Evolutionary conservation across 108 stramenopile genomes (phyloP).

Genomic region (Pseudonitzschia delicatissima): DNA sequence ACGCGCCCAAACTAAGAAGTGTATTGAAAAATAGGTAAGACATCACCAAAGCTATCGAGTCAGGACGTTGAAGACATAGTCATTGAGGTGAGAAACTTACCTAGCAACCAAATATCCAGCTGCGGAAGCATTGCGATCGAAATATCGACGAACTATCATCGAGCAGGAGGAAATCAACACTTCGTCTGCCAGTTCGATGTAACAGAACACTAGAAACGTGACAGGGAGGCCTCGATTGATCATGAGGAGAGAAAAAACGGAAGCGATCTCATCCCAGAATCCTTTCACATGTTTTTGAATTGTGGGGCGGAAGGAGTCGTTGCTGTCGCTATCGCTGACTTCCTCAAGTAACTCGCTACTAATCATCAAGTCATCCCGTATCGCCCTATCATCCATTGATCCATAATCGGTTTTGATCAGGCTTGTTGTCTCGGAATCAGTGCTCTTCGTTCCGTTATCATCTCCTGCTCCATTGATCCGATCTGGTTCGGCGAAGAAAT

Average conservation of each 20-base stretch:
- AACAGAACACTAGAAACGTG: slow-evolving; percentile 62
- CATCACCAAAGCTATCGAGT: background rate
- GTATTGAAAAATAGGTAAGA: background rate
- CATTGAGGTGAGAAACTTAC: too few relatives aligned
- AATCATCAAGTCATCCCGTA: background rate
- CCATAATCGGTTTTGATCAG: slow-evolving; percentile 8
- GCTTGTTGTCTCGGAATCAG: background rate
- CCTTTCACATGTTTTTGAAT: background rate
- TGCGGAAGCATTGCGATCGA: slow-evolving; percentile 49
- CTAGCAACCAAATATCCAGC: slow-evolving; percentile 64
- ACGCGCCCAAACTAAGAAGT: slow-evolving; percentile 38
- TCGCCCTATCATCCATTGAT: background rate
- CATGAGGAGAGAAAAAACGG: slow-evolving; percentile 33
- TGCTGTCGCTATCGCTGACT: too few relatives aligned
- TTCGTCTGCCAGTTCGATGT: slow-evolving; percentile 61
- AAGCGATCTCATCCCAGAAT: slow-evolving; percentile 13
- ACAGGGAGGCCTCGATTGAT: slow-evolving; percentile 53
- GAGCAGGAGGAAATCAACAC: slow-evolving; percentile 69
- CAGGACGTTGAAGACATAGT: too few relatives aligned
- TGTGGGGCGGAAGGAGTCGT: background rate
- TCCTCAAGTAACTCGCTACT: background rate
- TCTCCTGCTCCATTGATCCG: slow-evolving; percentile 38
- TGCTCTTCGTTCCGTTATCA: background rate
- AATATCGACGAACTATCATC: slow-evolving; percentile 64
- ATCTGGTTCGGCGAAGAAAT: slow-evolving; percentile 60